Evolutionary conservation across 2,329 filamentous ascomycete genomes (phyloP).

Genomic region (Fusarium udum): DNA sequence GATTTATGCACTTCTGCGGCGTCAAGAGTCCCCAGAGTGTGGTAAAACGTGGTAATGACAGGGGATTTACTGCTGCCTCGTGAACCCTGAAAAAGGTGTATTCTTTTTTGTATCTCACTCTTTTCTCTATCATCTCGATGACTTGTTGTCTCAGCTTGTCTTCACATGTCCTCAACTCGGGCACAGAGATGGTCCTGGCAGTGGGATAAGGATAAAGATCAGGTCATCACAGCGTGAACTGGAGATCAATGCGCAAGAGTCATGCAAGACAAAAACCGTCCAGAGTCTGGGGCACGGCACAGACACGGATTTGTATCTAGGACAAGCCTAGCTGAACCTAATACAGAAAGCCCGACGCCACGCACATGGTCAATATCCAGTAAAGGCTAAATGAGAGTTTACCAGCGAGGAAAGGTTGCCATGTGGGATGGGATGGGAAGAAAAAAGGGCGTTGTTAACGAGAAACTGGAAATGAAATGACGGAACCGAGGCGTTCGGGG

Average conservation of each 20-base stretch:
- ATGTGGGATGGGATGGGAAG: slow-evolving; percentile 19
- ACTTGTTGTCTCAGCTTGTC: not conserved
- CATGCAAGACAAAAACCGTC: slow-evolving; percentile 24
- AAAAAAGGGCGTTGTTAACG: slow-evolving; percentile 6
- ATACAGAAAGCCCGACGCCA: slow-evolving; percentile 36
- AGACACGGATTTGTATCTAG: slow-evolving; percentile 33
- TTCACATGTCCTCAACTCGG: not conserved
- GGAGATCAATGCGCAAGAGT: slow-evolving; percentile 24
- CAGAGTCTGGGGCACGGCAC: slow-evolving; percentile 27
- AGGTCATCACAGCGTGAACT: not conserved
- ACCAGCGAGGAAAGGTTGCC: slow-evolving; percentile 15
- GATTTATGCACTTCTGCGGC: slow-evolving; percentile 19
- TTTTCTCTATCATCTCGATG: not conserved
- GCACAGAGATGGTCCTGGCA: not conserved
- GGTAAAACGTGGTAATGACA: slow-evolving; percentile 32
- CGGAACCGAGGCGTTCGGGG: slow-evolving; percentile 24
- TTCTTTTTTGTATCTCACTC: not conserved
- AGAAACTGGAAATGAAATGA: slow-evolving; percentile 17
- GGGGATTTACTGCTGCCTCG: slow-evolving; percentile 8
- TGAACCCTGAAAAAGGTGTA: slow-evolving; percentile 13
- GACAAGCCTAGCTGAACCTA: slow-evolving; percentile 37
- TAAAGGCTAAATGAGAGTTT: slow-evolving; percentile 14
- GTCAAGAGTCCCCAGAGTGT: slow-evolving; percentile 15
- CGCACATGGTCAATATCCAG: slow-evolving; percentile 22
- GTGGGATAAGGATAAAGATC: not conserved